These are phyloP conservation scores for Edaphochlamys debaryana DNA, from an alignment of 139 green algal genomes.

Conservation along the genomic window DNA sequence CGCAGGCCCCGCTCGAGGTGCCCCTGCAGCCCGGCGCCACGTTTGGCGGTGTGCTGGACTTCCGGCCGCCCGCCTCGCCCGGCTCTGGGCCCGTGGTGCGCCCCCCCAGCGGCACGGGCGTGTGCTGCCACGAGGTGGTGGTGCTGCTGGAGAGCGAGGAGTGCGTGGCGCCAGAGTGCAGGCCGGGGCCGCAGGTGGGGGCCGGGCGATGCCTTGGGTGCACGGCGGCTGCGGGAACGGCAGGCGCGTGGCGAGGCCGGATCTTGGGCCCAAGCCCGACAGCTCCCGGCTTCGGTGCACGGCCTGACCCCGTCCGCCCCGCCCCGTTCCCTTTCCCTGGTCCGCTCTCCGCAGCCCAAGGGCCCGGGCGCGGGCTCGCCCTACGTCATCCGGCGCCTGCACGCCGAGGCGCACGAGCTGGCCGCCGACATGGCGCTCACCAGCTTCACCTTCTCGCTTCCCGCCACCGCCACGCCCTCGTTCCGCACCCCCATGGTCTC, in stretches of 20 bases:
- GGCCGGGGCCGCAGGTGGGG: conserved; percentile 28
- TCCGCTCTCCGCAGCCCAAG: conserved; percentile 3
- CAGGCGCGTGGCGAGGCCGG: too few relatives aligned
- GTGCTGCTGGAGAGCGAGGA: conserved; percentile 78
- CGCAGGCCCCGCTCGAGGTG: conserved; percentile 70
- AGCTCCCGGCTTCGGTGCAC: background rate
- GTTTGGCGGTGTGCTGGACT: conserved; percentile 76
- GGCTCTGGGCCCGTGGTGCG: background rate
- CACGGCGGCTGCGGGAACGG: too few relatives aligned
- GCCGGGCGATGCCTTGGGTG: too few relatives aligned
- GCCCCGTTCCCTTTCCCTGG: too few relatives aligned
- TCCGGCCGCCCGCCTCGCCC: conserved; percentile 39
- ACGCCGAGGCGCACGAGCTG: conserved; percentile 78
- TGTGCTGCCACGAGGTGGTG: conserved; percentile 49
- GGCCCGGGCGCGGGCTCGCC: background rate
- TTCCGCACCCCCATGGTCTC: conserved; percentile 80
- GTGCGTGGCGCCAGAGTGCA: conserved; percentile 52
- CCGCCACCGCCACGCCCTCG: conserved; percentile 67
- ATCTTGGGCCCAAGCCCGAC: too few relatives aligned
- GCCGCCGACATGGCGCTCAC: conserved; percentile 68
- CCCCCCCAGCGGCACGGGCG: background rate
- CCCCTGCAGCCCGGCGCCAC: conserved; percentile 72
- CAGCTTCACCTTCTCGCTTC: conserved; percentile 84
- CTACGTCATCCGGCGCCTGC: conserved; percentile 66
- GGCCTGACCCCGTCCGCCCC: too few relatives aligned